Base-by-base conservation (phyloP, 345 rosid species). In the Gossypium mustelinum region DNA sequence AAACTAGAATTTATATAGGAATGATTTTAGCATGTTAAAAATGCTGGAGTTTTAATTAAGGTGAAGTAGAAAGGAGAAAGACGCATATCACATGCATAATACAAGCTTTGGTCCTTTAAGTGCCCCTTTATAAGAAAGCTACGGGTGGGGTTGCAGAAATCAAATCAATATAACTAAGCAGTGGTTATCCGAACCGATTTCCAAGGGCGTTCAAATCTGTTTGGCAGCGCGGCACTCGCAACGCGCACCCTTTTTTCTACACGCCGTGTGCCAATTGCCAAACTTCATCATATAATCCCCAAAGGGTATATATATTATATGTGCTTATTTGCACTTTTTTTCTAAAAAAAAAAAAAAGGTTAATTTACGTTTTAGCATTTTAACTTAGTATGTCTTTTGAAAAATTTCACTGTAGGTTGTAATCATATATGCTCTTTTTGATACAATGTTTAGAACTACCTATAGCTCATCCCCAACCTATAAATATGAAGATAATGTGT, bases 371-470 rank as follows among this genome's bases (percentile, higher is more conserved):
- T 27, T 27, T 27, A 27, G 29, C 0, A 27, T 27, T 27, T 2
- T 3, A 27, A 27, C 4, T 27, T 27, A 0, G 3, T 2, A 27
- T 3, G 3, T 27, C 3, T 27, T 27, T 27, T 3, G 0, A 2
- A 27, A 27, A 27, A 3, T 27, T 0, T 27, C 34, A 24, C 2
- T 24, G 1, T 24, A 24, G 0, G 0, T 27, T 27, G 0, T 34
- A 34, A 34, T 34, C 1, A 34, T 34, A 4, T 34, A 1, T 34
- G 1, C 0, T 34, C 0, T 4, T 29, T 29, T 34, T 4, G 1
- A 4, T 0, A 34, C 0, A 4, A 34, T 34, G 0, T 0, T 34
- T 4, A 4, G 0, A 34, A 0, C 1, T 34, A 34, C 0, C 0
- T 34, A 34, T 34, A 34, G 1, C 0, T 6, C 1, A 0, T 34